Evolutionary conservation across 345 rosid genomes (phyloP).

Genomic region (Xanthoceras sorbifolium): DNA sequence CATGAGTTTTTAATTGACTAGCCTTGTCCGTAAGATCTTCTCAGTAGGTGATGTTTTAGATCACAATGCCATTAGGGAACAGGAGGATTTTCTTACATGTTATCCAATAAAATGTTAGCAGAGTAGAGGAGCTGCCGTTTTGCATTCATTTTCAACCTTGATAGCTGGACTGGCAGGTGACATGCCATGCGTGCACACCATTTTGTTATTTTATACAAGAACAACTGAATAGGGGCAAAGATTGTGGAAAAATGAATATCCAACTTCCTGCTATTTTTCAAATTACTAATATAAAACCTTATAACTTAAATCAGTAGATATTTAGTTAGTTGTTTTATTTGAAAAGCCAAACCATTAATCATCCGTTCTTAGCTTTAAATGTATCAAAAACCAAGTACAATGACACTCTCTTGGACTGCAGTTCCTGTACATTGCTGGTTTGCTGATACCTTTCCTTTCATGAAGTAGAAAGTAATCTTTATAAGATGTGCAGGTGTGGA

Average conservation of each 20-base stretch:
- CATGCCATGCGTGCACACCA: neutral
- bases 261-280: neutral
- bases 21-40: neutral
- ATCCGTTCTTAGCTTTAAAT: neutral
- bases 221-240: neutral
- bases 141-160: neutral
- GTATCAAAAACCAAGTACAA: neutral
- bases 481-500: constrained; percentile 70
- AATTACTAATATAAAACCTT: neutral
- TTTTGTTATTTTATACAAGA: neutral
- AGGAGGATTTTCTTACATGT: neutral
- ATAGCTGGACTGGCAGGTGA: neutral
- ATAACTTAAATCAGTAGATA: neutral
- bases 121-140: neutral
- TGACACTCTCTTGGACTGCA: neutral
- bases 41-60: neutral
- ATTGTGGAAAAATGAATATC: neutral
- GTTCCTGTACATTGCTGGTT: neutral
- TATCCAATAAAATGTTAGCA: neutral
- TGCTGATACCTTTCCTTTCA: neutral
- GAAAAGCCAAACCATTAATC: neutral
- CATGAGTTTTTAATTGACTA: neutral
- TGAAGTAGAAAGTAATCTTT: neutral
- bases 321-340: constrained; percentile 2
- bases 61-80: neutral